These are phyloP conservation scores for Fonsecaea monophora DNA, from an alignment of 2,329 filamentous ascomycete genomes.

Conservation along the genomic window DNA sequence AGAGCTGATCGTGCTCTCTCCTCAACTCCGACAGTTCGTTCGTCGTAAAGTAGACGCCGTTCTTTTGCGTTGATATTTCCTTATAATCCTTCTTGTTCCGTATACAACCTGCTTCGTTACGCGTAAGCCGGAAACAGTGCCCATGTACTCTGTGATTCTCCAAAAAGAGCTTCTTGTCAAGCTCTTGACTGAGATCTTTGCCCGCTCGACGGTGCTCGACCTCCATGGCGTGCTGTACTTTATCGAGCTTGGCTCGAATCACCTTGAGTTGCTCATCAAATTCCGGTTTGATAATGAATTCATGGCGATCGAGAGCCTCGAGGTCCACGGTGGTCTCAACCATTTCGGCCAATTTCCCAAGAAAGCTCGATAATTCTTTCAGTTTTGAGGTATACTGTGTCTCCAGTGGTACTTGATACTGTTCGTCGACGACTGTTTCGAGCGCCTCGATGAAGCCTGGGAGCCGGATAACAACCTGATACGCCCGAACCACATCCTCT, in stretches of 20 bases:
- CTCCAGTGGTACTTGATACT: slow-evolving; percentile 86
- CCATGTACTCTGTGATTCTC: slow-evolving; percentile 96
- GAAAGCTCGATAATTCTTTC: slow-evolving; percentile 74
- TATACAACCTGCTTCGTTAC: slow-evolving; percentile 89
- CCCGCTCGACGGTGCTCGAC: slow-evolving; percentile 78
- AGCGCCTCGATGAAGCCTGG: slow-evolving; percentile 89
- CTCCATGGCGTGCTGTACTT: slow-evolving; percentile 80
- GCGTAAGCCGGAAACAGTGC: slow-evolving; percentile 92
- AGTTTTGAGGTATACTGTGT: slow-evolving; percentile 86
- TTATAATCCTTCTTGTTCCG: slow-evolving; percentile 88
- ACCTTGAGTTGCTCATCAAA: slow-evolving; percentile 87
- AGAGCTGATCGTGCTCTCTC: slow-evolving; percentile 91
- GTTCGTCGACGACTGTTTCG: slow-evolving; percentile 93
- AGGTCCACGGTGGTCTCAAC: slow-evolving; percentile 98
- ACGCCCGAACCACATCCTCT: slow-evolving; percentile 93
- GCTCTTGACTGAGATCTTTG: slow-evolving; percentile 83
- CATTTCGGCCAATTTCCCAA: slow-evolving; percentile 93
- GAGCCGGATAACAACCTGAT: slow-evolving; percentile 90
- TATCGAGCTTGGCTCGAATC: slow-evolving; percentile 91
- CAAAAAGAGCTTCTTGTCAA: slow-evolving; percentile 97
- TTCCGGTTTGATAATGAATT: slow-evolving; percentile 98
- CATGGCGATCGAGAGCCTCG: slow-evolving; percentile 92
- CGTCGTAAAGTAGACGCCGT: slow-evolving; percentile 97
- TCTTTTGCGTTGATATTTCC: slow-evolving; percentile 98
- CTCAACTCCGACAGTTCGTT: slow-evolving; percentile 78